phyloP scores from a whole-genome alignment of 2,329 filamentous ascomycete genomes.

The Lachnellula hyalina region DNA sequence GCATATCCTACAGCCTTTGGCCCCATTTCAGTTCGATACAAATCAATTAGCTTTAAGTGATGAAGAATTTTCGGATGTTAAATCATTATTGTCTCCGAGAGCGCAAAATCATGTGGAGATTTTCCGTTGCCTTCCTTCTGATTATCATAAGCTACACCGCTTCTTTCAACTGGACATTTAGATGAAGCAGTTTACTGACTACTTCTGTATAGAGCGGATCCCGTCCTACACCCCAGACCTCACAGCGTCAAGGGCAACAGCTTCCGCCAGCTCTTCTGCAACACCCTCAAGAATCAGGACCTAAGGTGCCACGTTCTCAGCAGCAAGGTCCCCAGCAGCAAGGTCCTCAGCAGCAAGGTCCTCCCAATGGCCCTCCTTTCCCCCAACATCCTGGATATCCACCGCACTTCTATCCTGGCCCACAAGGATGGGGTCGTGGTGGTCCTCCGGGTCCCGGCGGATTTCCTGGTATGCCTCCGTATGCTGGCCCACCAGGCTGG shows the following conservation, averaged over 20 bases:
- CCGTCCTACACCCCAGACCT: conserved; percentile 24
- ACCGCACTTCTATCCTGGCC: conserved; percentile 36
- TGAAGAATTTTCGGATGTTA: conserved; percentile 98
- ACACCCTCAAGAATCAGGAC: too few relatives aligned
- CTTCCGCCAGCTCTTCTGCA: not conserved
- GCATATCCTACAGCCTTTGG: conserved; percentile 6
- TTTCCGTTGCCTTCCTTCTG: conserved; percentile 99
- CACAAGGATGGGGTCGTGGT: conserved; percentile 49
- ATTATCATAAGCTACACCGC: conserved; percentile 38
- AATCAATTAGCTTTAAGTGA: conserved; percentile 52
- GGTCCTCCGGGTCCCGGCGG: conserved; percentile 56
- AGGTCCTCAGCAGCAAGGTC: conserved; percentile 10
- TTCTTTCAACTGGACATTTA: not conserved
- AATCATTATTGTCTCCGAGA: conserved; percentile 77
- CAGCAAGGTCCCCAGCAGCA: conserved; percentile 13
- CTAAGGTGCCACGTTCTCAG: too few relatives aligned
- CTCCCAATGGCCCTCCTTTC: conserved; percentile 22
- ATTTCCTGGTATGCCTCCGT: conserved; percentile 66
- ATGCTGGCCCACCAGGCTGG: conserved; percentile 70
- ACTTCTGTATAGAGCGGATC: conserved; percentile 40
- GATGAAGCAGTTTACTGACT: conserved; percentile 15
- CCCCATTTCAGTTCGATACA: conserved; percentile 5
- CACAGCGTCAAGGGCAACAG: conserved; percentile 11
- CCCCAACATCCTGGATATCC: conserved; percentile 40
- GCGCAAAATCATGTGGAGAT: conserved; percentile 94